Base-by-base conservation (phyloP, 306 rosid species). In the Castanospermum australe region DNA sequence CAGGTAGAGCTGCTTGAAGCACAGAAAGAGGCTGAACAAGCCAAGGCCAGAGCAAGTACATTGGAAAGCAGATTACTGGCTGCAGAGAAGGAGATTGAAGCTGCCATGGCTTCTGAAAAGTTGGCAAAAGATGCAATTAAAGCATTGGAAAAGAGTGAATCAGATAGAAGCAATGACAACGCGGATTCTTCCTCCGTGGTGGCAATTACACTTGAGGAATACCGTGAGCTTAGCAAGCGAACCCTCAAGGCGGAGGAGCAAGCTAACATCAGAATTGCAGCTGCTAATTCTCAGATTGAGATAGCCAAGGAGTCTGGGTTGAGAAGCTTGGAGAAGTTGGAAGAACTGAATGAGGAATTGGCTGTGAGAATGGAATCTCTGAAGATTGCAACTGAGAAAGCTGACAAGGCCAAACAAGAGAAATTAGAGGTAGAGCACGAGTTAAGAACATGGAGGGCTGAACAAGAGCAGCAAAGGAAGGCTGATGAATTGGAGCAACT, bases 111-210 rank as follows among this genome's bases (percentile, higher is more conserved):
- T 56, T 90, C 97, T 13, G 97, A 95, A 67, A 90, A 79, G 84
- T 64, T 91, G 69, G 98, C 94, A 0, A 45, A 87, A 42, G 94
- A 93, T 35, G 91, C 97, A 57, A 85, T 92, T 56, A 86, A 89
- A 73, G 97, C 98, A 42, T 73, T 95, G 85, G 85, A 86, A 55
- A 97, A 88, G 81, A 90, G 97, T 20, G 96, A 92, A 81, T 86
- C 91, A 33, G 81, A 82, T 42, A 77, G 76, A 81, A 25, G 67
- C 50, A 72, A 65, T 12, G 86, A 76, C 18, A 59, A 73, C 54
- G 62, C 38, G n/a, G 90, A 90, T 84, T 81, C 91, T 28, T 82
- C 87, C 4, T 48, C 86, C 0, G 73, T 81, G 24, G 91, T 95
- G 39, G 91, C 98, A 5, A 86, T 93, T 14, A 84, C 92, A 14